Conservation (phyloP, 2,329 filamentous ascomycete species). For the Catunica adiposa region DNA sequence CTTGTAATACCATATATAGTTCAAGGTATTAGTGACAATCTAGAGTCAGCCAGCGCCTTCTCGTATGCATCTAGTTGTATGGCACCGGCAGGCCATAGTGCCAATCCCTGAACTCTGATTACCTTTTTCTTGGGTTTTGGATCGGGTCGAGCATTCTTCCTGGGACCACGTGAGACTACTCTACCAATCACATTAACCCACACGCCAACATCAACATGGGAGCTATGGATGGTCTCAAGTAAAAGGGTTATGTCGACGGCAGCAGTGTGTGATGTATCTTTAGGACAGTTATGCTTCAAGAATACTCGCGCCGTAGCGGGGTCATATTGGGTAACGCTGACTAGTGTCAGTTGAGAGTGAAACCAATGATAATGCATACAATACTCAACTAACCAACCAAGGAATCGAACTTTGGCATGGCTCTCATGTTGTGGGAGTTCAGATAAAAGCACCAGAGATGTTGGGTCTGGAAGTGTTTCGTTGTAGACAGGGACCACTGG, state of each 20-base stretch:
- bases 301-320: slow-evolving; percentile 42
- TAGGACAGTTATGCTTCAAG: slow-evolving; percentile 51
- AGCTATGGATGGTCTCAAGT: slow-evolving; percentile 44
- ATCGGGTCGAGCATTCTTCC: background rate
- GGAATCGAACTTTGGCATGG: slow-evolving; percentile 71
- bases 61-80: slow-evolving; percentile 60
- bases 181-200: slow-evolving; percentile 89
- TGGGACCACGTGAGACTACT: slow-evolving; percentile 26
- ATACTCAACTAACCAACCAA: slow-evolving; percentile 62
- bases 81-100: slow-evolving; percentile 62
- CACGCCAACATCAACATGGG: slow-evolving; percentile 53
- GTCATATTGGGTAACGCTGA: slow-evolving; percentile 31
- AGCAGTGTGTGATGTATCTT: slow-evolving; percentile 29
- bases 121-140: background rate
- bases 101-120: slow-evolving; percentile 31
- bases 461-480: background rate
- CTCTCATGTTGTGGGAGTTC: slow-evolving; percentile 34
- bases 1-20: too few species aligned
- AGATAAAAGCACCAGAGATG: slow-evolving; percentile 35
- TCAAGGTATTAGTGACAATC: background rate
- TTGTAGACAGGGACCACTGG: too few species aligned
- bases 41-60: slow-evolving; percentile 17
- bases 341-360: slow-evolving; percentile 16
- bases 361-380: background rate
- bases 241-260: slow-evolving; percentile 57